Conservation (phyloP, 345 rosid species). For the Dimocarpus longan region DNA sequence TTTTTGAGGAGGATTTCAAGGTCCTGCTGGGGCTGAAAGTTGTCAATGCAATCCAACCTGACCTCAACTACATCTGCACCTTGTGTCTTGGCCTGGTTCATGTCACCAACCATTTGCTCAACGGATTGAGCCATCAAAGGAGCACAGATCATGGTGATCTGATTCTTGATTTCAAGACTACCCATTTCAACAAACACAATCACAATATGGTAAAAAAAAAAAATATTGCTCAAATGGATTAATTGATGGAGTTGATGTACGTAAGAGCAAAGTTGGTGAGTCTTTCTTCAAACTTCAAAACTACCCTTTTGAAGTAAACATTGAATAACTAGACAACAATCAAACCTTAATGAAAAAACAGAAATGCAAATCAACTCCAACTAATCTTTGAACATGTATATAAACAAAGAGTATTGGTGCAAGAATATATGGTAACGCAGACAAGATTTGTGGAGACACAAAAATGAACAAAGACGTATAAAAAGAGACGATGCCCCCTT, state of each 20-base stretch:
- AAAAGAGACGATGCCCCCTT: too few species aligned
- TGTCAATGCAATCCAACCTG: constrained; percentile 46
- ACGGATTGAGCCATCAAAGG: constrained; percentile 45
- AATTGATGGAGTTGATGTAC: too few species aligned
- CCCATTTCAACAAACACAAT: constrained; percentile 31
- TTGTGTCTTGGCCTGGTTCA: constrained; percentile 47
- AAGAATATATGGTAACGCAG: too few species aligned
- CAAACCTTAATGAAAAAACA: not conserved
- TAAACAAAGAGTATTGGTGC: too few species aligned
- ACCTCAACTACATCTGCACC: constrained; percentile 60
- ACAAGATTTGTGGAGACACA: not conserved
- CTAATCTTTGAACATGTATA: too few species aligned
- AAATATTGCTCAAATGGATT: constrained; percentile 8
- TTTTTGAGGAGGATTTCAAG: constrained; percentile 44
- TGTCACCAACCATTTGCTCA: constrained; percentile 41
- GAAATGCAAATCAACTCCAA: too few species aligned
- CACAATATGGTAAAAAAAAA: not conserved
- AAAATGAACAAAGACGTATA: not conserved
- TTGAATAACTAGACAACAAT: not conserved
- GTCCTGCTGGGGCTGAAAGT: constrained; percentile 44
- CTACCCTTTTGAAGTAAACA: not conserved
- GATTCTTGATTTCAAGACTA: constrained; percentile 7
- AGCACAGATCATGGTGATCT: constrained; percentile 38
- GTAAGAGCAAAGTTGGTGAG: constrained; percentile 6
- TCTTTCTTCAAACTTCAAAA: not conserved